A percentile compares a stretch with the other conserved stretches of the same genome.
Evolutionary conservation across 768 basidiomycete genomes (phyloP).

Genomic region (Clavaria fumosa): DNA sequence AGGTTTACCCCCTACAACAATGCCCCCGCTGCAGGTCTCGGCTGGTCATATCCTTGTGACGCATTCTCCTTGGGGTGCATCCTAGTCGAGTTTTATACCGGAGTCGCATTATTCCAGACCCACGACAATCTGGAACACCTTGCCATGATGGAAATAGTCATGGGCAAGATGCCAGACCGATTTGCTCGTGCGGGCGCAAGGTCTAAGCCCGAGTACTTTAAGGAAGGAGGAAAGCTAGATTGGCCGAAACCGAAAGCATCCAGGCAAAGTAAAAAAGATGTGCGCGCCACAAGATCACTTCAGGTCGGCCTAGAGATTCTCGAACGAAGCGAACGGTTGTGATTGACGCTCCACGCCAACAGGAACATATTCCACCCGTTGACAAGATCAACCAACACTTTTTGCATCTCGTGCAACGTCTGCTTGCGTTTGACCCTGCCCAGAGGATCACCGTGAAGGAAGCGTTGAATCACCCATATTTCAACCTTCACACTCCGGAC

Average conservation of each 20-base stretch:
- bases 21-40: conserved; percentile 56
- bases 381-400: conserved; percentile 68
- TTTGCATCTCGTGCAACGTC: conserved; percentile 71
- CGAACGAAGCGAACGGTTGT: conserved; percentile 4
- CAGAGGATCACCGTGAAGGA: conserved; percentile 80
- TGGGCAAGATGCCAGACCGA: conserved; percentile 92
- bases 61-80: conserved; percentile 98
- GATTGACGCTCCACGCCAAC: conserved; percentile 8
- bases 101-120: conserved; percentile 96
- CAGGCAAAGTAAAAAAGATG: conserved; percentile 87
- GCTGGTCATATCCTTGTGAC: conserved; percentile 98
- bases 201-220: conserved; percentile 89
- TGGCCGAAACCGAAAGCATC: conserved; percentile 86
- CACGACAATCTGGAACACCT: conserved; percentile 98
- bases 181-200: conserved; percentile 63
- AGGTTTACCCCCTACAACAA: too few relatives aligned
- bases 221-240: conserved; percentile 68
- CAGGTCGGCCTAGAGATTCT: conserved; percentile 33
- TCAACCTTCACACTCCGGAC: conserved; percentile 47
- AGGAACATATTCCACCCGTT: conserved; percentile 76
- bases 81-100: conserved; percentile 95
- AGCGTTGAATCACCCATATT: conserved; percentile 81
- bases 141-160: conserved; percentile 99
- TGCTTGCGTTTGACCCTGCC: conserved; percentile 82
- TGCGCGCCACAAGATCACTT: conserved; percentile 67